phyloP scores from a whole-genome alignment of 495 filamentous ascomycete genomes.

The Podospora fimiseda region DNA sequence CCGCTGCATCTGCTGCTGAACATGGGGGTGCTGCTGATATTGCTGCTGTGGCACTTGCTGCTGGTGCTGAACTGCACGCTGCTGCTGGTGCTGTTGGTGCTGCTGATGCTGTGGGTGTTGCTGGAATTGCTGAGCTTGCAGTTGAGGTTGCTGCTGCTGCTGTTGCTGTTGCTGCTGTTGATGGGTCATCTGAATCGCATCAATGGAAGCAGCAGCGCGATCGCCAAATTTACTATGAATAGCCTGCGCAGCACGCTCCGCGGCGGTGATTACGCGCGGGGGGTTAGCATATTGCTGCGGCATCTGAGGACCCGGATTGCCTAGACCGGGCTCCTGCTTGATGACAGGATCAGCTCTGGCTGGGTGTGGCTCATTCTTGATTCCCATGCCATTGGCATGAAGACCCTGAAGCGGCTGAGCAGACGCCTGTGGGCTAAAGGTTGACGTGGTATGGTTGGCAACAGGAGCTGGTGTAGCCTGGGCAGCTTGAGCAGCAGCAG shows the following conservation, averaged over 20 bases:
- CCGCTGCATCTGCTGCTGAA: constrained; percentile 20
- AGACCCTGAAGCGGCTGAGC: constrained; percentile 36
- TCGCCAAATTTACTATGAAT: constrained; percentile 65
- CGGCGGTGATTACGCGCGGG: constrained; percentile 37
- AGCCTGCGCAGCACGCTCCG: constrained; percentile 60
- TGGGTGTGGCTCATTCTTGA: constrained; percentile 71
- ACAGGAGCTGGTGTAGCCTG: constrained; percentile 25
- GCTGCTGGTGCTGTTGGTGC: constrained; percentile 29
- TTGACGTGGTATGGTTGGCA: constrained; percentile 32
- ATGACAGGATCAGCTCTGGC: constrained; percentile 38
- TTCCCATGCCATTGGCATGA: constrained; percentile 40
- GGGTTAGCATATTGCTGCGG: constrained; percentile 10
- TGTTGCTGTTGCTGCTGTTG: constrained; percentile 24
- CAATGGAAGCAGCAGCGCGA: constrained; percentile 64
- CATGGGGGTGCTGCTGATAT: constrained; percentile 15
- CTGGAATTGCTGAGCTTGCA: constrained; percentile 37
- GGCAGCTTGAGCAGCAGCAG: constrained; percentile 28
- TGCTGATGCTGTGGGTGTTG: constrained; percentile 25
- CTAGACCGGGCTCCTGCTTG: constrained; percentile 32
- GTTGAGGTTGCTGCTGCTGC: constrained; percentile 38
- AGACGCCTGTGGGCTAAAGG: constrained; percentile 28
- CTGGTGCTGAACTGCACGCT: constrained; percentile 38
- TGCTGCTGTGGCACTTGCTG: constrained; percentile 35
- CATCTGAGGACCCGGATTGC: constrained; percentile 3
- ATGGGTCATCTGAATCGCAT: constrained; percentile 29